Percentiles rank a stretch among this genome's conserved stretches.
Conservation (phyloP, 129 eudicot genomes). For the Apium graveolens region DNA sequence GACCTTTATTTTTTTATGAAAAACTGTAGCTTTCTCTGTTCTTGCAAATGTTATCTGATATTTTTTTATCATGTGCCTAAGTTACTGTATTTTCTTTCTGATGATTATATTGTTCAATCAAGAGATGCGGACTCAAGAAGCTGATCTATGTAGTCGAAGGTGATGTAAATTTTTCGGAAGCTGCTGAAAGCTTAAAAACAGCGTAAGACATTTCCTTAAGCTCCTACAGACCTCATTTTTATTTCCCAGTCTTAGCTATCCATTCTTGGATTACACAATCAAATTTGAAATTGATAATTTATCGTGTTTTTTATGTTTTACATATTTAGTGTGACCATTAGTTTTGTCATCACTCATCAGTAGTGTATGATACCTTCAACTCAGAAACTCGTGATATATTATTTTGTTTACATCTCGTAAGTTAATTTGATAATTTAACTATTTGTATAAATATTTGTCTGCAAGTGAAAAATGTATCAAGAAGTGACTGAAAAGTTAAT, state of each 20-base stretch:
- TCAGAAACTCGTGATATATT: background rate
- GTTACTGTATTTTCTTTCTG: background rate
- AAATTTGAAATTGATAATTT: background rate
- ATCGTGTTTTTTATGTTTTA: background rate
- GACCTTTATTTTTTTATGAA: background rate
- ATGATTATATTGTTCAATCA: slow-evolving; percentile 8
- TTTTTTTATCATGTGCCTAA: background rate
- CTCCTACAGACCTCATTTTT: slow-evolving; percentile 10
- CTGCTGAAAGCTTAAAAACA: slow-evolving; percentile 93
- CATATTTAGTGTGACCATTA: background rate
- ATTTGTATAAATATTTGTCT: background rate
- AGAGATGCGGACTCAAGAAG: slow-evolving; percentile 95
- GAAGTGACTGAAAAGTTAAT: background rate
- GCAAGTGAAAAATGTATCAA: background rate
- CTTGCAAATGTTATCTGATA: background rate
- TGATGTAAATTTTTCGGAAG: slow-evolving; percentile 76
- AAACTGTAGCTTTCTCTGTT: background rate
- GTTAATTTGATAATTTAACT: background rate
- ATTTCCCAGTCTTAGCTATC: background rate
- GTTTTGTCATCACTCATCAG: background rate
- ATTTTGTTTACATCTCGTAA: background rate
- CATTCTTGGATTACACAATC: background rate
- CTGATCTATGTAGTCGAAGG: slow-evolving; percentile 89
- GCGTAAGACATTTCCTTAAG: slow-evolving; percentile 50
- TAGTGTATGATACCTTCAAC: background rate